phyloP scores from a whole-genome alignment of 495 filamentous ascomycete species.

The Tuber magnatum region DNA sequence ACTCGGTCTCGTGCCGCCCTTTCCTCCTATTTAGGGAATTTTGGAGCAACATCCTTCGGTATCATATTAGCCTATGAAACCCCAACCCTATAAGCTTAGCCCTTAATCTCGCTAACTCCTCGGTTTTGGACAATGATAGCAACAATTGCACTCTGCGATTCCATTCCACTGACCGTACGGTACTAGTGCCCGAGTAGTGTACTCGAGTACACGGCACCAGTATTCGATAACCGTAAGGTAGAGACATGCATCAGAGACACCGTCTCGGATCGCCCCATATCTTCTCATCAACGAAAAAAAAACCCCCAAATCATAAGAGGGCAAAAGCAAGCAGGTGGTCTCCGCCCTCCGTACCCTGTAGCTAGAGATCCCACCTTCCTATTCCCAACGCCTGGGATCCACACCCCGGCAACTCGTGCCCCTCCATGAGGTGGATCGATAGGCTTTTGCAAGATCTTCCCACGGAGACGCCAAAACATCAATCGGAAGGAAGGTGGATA shows the following conservation, averaged over 20 bases:
- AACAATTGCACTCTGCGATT: neutral
- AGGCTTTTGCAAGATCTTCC: constrained; percentile 17
- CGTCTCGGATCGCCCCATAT: neutral
- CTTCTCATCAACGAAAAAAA: neutral
- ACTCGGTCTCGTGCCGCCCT: neutral
- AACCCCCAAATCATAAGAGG: neutral
- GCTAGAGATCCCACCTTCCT: constrained; percentile 20
- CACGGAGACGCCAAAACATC: constrained; percentile 14
- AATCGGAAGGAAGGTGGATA: constrained; percentile 12
- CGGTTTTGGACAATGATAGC: neutral
- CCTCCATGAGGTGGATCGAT: constrained; percentile 23
- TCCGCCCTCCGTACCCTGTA: neutral
- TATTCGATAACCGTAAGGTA: neutral
- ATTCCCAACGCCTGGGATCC: constrained; percentile 7
- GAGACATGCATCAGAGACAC: neutral
- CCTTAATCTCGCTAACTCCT: neutral
- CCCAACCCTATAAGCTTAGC: neutral
- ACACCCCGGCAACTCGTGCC: neutral
- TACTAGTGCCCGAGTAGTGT: too few relatives aligned
- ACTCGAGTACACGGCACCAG: neutral
- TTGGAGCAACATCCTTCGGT: too few relatives aligned
- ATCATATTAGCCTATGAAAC: too few relatives aligned
- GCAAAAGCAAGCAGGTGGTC: neutral
- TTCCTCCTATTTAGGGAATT: neutral
- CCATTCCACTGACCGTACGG: neutral